Evolutionary conservation across 164 flowering plant genomes (phyloP).

Genomic region (Liquidambar formosana): DNA sequence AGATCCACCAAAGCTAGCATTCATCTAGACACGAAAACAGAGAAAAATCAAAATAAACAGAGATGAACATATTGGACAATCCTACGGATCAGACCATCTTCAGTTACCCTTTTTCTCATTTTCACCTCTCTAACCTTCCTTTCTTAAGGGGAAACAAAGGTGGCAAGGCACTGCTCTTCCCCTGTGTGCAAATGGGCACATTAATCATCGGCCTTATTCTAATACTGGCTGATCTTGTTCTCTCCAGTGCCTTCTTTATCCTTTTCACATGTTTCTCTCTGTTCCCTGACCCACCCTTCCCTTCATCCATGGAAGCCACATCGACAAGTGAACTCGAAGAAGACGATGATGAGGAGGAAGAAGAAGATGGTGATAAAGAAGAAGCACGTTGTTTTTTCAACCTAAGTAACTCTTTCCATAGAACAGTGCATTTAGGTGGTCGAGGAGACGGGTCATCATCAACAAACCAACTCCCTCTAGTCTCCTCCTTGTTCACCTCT

Average conservation of each 20-base stretch:
- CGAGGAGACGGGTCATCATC: slow-evolving; percentile 96
- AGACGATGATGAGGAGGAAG: slow-evolving; percentile 70
- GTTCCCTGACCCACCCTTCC: slow-evolving; percentile 33
- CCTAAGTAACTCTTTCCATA: slow-evolving; percentile 89
- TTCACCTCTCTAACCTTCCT: slow-evolving; percentile 47
- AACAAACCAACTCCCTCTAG: slow-evolving; percentile 57
- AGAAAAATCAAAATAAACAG: neutral
- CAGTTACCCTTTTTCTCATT: slow-evolving; percentile 4
- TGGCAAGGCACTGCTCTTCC: slow-evolving; percentile 52
- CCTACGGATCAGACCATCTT: slow-evolving; percentile 10
- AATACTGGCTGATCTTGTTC: slow-evolving; percentile 77
- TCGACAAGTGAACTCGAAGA: slow-evolving; percentile 46
- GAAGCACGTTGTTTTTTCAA: slow-evolving; percentile 65
- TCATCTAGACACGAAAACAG: slow-evolving; percentile 11
- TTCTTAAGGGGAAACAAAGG: slow-evolving; percentile 68
- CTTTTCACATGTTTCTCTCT: slow-evolving; percentile 60
- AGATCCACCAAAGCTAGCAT: slow-evolving; percentile 21
- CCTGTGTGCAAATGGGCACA: slow-evolving; percentile 67
- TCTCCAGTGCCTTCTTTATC: slow-evolving; percentile 72
- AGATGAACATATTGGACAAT: slow-evolving; percentile 8
- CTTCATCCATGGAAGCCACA: slow-evolving; percentile 22
- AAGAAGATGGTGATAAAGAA: slow-evolving; percentile 49
- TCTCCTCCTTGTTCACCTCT: slow-evolving; percentile 27
- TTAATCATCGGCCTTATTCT: slow-evolving; percentile 78
- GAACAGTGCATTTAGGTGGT: slow-evolving; percentile 90